Evolutionary conservation across 208 protist species (phyloP).

Genomic region (Acanthamoeba pearcei): DNA sequence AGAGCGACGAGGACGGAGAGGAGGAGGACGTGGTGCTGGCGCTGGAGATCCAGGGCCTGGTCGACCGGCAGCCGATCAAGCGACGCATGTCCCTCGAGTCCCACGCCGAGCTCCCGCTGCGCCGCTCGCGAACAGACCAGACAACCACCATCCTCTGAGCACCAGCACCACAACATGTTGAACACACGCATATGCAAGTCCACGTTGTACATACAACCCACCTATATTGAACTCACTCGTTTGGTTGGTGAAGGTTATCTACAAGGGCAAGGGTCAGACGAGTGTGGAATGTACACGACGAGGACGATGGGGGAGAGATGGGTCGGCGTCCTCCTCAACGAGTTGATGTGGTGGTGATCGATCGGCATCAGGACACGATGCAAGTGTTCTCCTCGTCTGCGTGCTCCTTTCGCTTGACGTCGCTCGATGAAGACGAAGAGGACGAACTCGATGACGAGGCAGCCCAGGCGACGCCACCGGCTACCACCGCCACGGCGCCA

Average conservation of each 20-base stretch:
- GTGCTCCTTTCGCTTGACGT: conserved; percentile 7
- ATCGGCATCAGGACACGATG: not conserved
- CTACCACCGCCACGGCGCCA: conserved; percentile 19
- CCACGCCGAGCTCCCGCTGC: not conserved
- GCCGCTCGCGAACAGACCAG: not conserved
- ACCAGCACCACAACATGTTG: not conserved
- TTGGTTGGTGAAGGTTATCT: not conserved
- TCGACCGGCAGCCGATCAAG: conserved; percentile 45
- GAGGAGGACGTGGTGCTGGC: conserved; percentile 45
- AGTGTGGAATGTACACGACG: not conserved
- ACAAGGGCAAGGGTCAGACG: not conserved
- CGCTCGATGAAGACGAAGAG: not conserved
- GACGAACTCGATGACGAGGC: not conserved
- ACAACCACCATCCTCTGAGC: not conserved
- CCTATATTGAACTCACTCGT: not conserved
- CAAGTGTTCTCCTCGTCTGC: conserved; percentile 18
- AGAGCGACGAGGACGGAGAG: conserved; percentile 4
- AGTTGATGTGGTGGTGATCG: not conserved
- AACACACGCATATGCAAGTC: not conserved
- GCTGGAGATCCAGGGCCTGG: conserved; percentile 33
- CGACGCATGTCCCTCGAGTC: conserved; percentile 21
- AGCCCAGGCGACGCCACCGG: conserved; percentile 17
- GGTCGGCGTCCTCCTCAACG: not conserved
- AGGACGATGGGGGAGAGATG: not conserved
- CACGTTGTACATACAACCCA: not conserved